A percentile compares a stretch with the other conserved stretches of the same genome.
Conservation (phyloP, 2,329 filamentous ascomycete genomes). For the Lasiodiplodia citricola region DNA sequence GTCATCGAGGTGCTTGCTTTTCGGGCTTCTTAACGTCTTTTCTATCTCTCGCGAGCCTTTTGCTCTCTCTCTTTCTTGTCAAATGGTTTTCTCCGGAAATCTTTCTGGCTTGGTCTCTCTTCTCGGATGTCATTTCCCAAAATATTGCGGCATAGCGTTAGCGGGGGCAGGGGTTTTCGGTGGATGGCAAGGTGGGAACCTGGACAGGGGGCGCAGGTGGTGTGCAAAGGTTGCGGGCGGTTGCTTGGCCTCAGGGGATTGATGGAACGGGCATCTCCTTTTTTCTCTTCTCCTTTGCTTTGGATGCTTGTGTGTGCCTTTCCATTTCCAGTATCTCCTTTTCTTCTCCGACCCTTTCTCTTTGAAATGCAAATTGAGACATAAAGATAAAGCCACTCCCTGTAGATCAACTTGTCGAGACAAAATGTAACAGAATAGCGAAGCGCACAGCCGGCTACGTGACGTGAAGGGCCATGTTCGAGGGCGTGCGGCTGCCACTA, state of each 20-base stretch:
- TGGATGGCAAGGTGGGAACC: slow-evolving; percentile 22
- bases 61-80: slow-evolving; percentile 26
- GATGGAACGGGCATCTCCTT: slow-evolving; percentile 21
- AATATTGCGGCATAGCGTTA: slow-evolving; percentile 28
- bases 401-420: slow-evolving; percentile 25
- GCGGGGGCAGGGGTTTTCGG: slow-evolving; percentile 25
- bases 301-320: slow-evolving; percentile 23
- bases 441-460: neutral
- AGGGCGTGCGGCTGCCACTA: neutral
- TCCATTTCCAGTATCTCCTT: slow-evolving; percentile 15
- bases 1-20: slow-evolving; percentile 26
- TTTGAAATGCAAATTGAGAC: slow-evolving; percentile 26
- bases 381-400: slow-evolving; percentile 17
- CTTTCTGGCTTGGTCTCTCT: slow-evolving; percentile 26
- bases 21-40: slow-evolving; percentile 25
- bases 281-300: slow-evolving; percentile 17
- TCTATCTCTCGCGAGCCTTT: slow-evolving; percentile 23
- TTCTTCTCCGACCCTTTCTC: slow-evolving; percentile 13
- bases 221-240: slow-evolving; percentile 24
- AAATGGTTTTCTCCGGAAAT: slow-evolving; percentile 26
- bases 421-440: slow-evolving; percentile 24
- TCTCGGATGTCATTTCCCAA: slow-evolving; percentile 28
- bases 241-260: slow-evolving; percentile 25
- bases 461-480: neutral
- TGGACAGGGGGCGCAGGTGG: slow-evolving; percentile 25